phyloP scores from a whole-genome alignment of 2,329 filamentous ascomycete genomes.

The Claviceps capensis region DNA sequence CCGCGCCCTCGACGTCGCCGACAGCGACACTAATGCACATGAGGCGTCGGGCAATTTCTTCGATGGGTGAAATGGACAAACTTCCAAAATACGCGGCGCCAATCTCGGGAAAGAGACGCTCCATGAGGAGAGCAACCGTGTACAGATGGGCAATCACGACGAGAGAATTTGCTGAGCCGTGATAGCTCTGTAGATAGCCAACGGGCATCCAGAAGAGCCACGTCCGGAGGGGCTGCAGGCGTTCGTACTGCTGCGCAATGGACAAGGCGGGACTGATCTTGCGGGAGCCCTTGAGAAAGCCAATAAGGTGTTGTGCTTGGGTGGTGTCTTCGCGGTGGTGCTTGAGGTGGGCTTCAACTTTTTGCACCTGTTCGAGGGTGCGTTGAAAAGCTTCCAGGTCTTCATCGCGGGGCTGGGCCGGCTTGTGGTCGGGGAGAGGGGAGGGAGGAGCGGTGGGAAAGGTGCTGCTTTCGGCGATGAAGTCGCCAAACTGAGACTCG shows the following conservation, averaged over 20 bases:
- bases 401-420: constrained; percentile 52
- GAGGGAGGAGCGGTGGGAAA: constrained; percentile 54
- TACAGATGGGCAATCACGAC: constrained; percentile 86
- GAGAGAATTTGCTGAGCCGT: constrained; percentile 62
- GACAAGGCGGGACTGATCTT: constrained; percentile 56
- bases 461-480: constrained; percentile 67
- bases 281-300: constrained; percentile 58
- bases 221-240: constrained; percentile 72
- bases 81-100: constrained; percentile 79
- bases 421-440: constrained; percentile 45
- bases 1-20: constrained; percentile 39
- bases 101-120: constrained; percentile 83
- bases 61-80: constrained; percentile 65
- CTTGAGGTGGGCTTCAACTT: constrained; percentile 54
- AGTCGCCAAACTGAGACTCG: constrained; percentile 72
- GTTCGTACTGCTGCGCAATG: constrained; percentile 76
- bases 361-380: constrained; percentile 52
- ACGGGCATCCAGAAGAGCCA: constrained; percentile 97
- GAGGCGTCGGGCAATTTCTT: constrained; percentile 71
- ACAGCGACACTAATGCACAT: constrained; percentile 49
- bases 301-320: constrained; percentile 54
- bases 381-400: constrained; percentile 55
- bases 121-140: constrained; percentile 72
- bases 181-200: constrained; percentile 63
- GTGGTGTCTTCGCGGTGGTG: constrained; percentile 57